phyloP scores from a whole-genome alignment of 2,329 filamentous ascomycete genomes.

The Cryoendolithus antarcticus region DNA sequence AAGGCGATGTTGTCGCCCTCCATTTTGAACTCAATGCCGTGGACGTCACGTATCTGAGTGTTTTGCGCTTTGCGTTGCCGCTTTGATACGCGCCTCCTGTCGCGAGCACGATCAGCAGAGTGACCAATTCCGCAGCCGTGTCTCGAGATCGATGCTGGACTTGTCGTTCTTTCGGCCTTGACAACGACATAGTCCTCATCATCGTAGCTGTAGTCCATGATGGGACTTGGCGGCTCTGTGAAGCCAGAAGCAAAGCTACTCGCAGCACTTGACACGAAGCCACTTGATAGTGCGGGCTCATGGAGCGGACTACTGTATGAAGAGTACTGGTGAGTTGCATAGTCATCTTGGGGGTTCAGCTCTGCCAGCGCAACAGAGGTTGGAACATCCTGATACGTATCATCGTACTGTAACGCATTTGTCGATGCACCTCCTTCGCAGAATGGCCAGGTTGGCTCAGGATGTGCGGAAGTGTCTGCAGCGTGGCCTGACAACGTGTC shows the following conservation, averaged over 20 bases:
- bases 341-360: slow-evolving; percentile 12
- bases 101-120: slow-evolving; percentile 1
- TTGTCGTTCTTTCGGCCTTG: slow-evolving; percentile 7
- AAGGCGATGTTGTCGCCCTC: slow-evolving; percentile 2
- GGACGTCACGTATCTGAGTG: background rate
- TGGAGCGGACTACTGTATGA: slow-evolving; percentile 5
- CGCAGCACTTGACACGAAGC: slow-evolving; percentile 8
- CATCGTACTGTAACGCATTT: background rate
- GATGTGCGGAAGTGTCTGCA: background rate
- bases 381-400: background rate
- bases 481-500: background rate
- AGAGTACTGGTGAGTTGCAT: slow-evolving; percentile 8
- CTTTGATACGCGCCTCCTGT: slow-evolving; percentile 5
- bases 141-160: background rate
- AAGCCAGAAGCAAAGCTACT: slow-evolving; percentile 7
- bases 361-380: slow-evolving; percentile 15
- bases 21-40: slow-evolving; percentile 1
- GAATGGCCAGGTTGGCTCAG: background rate
- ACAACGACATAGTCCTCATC: slow-evolving; percentile 13
- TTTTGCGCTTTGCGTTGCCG: slow-evolving; percentile 6
- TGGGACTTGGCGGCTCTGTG: slow-evolving; percentile 8
- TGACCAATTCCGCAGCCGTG: background rate
- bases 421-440: background rate
- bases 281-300: slow-evolving; percentile 4
- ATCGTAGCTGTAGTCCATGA: slow-evolving; percentile 12